These are phyloP conservation scores for Hura crepitans DNA, from an alignment of 441 rosid genomes.

Conservation along the genomic window DNA sequence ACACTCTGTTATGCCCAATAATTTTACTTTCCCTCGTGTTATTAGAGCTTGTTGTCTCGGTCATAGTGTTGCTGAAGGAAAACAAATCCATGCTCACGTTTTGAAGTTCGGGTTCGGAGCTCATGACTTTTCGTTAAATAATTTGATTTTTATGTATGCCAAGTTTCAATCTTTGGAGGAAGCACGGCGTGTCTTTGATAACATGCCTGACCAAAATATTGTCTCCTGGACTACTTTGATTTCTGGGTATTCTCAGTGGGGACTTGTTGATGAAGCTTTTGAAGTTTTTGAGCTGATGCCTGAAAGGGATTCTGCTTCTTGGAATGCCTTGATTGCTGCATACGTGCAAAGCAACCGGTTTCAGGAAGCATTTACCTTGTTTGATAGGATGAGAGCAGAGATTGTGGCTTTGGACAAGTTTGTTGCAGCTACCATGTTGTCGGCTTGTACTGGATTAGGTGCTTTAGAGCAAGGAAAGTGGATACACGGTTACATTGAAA, in stretches of 20 bases:
- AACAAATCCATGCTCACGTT: conserved; percentile 47
- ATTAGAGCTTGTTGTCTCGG: conserved; percentile 32
- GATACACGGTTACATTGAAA: conserved; percentile 29
- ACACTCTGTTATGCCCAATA: conserved; percentile 31
- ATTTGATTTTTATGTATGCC: conserved; percentile 44
- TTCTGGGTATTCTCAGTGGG: conserved; percentile 33
- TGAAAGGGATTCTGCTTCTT: conserved; percentile 28
- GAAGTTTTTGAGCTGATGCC: conserved; percentile 33
- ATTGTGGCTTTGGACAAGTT: conserved; percentile 23
- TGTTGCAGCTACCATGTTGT: conserved; percentile 35
- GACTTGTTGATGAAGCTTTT: conserved; percentile 29
- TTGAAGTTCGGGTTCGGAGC: conserved; percentile 38
- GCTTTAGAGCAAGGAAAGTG: conserved; percentile 38
- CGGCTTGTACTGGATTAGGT: conserved; percentile 34
- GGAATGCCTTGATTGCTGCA: conserved; percentile 42
- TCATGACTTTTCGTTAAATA: conserved; percentile 32
- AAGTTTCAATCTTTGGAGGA: conserved; percentile 24
- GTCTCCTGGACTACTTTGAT: conserved; percentile 40
- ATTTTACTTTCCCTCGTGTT: conserved; percentile 42
- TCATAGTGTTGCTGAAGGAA: conserved; percentile 29
- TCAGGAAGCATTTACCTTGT: conserved; percentile 36
- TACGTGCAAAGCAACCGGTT: conserved; percentile 24
- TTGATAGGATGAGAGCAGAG: conserved; percentile 33
- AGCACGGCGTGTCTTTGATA: conserved; percentile 31
- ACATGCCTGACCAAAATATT: conserved; percentile 27